Evolutionary conservation across 106 monocot genomes (phyloP).

Genomic region (Cymbidium sinense): DNA sequence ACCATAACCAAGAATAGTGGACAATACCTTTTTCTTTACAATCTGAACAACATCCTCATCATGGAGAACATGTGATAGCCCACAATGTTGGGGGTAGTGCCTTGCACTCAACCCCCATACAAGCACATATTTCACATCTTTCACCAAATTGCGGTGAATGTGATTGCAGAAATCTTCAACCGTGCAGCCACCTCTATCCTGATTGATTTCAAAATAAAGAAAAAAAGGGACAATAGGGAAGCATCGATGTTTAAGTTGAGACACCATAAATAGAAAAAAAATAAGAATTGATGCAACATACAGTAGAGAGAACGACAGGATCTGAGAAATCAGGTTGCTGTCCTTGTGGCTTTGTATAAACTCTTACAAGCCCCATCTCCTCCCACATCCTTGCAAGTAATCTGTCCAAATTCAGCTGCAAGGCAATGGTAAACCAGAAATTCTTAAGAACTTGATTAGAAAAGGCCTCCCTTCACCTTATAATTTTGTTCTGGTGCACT

Average conservation of each 20-base stretch:
- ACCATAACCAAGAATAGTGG: neutral
- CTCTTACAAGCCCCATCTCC: conserved; percentile 96
- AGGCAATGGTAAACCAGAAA: conserved; percentile 1
- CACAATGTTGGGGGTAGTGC: conserved; percentile 98
- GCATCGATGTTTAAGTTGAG: neutral
- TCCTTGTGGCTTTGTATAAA: conserved; percentile 96
- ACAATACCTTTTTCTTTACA: conserved; percentile 90
- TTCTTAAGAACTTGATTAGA: neutral
- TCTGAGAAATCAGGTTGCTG: conserved; percentile 96
- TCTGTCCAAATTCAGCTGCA: conserved; percentile 95
- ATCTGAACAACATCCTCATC: conserved; percentile 99
- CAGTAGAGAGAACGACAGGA: conserved; percentile 91
- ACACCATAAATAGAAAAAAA: neutral
- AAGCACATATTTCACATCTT: conserved; percentile 96
- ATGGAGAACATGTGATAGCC: conserved; percentile 64
- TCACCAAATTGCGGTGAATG: conserved; percentile 84
- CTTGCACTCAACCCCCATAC: conserved; percentile 95
- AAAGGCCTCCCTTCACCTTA: neutral
- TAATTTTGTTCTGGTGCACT: neutral
- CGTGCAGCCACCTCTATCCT: conserved; percentile 97
- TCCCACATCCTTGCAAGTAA: conserved; percentile 97
- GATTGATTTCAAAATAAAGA: conserved; percentile 6
- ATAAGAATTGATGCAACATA: conserved; percentile 26
- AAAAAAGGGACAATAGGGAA: neutral
- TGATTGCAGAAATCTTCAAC: conserved; percentile 99